Conservation (phyloP, 106 monocot species). For the Allium sativum region DNA sequence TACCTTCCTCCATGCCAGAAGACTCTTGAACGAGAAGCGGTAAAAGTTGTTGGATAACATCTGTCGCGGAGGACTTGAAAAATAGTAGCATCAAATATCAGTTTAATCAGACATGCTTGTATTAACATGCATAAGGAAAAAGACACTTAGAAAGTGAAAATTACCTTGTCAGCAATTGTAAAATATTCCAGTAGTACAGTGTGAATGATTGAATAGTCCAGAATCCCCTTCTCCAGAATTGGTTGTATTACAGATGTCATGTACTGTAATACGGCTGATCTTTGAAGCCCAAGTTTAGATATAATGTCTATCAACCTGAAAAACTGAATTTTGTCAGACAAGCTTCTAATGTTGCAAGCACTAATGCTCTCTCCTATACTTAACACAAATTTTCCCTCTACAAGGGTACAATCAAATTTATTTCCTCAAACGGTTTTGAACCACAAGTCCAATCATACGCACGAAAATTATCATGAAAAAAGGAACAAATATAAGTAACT, state of each 20-base stretch:
- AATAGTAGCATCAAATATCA: slow-evolving; percentile 11
- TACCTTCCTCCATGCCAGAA: slow-evolving; percentile 35
- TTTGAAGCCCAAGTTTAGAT: slow-evolving; percentile 47
- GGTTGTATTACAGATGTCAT: slow-evolving; percentile 57
- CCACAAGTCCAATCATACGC: no score
- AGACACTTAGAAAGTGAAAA: background rate
- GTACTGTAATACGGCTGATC: slow-evolving; percentile 50
- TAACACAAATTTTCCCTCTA: no score
- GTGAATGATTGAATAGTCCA: slow-evolving; percentile 66
- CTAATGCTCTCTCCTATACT: no score
- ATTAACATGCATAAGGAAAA: no score
- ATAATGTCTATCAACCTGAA: slow-evolving; percentile 53
- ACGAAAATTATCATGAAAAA: no score
- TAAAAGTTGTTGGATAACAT: slow-evolving; percentile 55
- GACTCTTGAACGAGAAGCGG: slow-evolving; percentile 47
- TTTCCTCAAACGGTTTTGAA: no score
- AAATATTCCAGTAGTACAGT: slow-evolving; percentile 51
- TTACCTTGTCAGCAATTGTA: slow-evolving; percentile 63
- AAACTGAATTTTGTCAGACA: background rate
- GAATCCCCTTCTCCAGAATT: slow-evolving; percentile 63
- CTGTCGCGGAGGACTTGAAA: slow-evolving; percentile 42
- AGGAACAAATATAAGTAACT: no score
- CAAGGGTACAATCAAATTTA: no score
- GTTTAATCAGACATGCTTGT: no score
- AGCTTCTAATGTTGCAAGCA: no score